These are phyloP conservation scores for Aspergillus transmontanensis DNA, from an alignment of 2,329 filamentous ascomycete species.

Conservation along the genomic window DNA sequence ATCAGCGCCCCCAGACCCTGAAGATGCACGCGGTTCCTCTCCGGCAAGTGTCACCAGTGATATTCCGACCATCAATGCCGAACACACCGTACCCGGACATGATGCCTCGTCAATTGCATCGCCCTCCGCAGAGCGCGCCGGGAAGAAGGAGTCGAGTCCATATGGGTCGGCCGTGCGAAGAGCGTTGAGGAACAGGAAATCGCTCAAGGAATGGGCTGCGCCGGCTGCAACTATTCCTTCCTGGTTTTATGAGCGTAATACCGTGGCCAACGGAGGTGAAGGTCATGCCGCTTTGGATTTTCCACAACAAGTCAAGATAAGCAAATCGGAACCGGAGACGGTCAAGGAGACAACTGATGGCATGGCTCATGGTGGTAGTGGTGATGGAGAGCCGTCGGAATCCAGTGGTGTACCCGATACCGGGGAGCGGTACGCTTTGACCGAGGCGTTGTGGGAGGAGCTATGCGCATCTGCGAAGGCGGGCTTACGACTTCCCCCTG, in stretches of 20 bases:
- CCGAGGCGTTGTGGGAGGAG: constrained; percentile 49
- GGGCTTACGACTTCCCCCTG: constrained; percentile 48
- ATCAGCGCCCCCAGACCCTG: constrained; percentile 32
- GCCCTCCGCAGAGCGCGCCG: constrained; percentile 19
- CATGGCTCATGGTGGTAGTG: constrained; percentile 28
- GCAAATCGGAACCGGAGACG: constrained; percentile 20
- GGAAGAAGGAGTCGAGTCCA: constrained; percentile 30
- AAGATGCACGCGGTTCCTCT: constrained; percentile 23
- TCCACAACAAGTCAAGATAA: constrained; percentile 31
- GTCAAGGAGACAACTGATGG: constrained; percentile 16
- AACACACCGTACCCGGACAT: constrained; percentile 18
- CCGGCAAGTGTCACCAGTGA: constrained; percentile 26
- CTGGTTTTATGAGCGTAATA: constrained; percentile 43
- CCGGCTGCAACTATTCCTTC: constrained; percentile 33
- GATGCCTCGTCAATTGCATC: constrained; percentile 14
- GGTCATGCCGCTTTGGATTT: constrained; percentile 14
- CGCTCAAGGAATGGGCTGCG: constrained; percentile 21
- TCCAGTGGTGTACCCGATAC: constrained; percentile 18
- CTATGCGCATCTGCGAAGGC: constrained; percentile 55
- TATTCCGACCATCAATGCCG: constrained; percentile 20
- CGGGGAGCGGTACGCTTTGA: constrained; percentile 41
- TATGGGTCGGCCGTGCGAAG: constrained; percentile 45
- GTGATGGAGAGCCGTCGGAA: constrained; percentile 23
- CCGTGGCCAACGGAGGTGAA: constrained; percentile 26
- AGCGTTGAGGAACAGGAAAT: constrained; percentile 39